Evolutionary conservation across 345 rosid species (phyloP).

Genomic region (Boechera stricta): DNA sequence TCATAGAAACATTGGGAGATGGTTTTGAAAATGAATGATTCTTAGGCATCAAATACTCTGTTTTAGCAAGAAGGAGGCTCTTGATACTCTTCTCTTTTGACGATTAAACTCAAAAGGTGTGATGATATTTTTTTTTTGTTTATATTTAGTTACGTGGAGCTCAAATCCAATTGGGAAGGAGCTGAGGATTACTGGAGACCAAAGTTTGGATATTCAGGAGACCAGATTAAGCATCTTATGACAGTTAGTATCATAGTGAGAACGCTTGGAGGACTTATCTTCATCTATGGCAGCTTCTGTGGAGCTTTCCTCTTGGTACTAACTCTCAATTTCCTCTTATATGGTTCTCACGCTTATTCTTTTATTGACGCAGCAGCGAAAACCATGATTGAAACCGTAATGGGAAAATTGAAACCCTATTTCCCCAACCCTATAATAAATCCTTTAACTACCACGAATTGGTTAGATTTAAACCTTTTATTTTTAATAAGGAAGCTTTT

Average conservation of each 20-base stretch:
- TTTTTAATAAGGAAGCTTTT: too few relatives aligned
- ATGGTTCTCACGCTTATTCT: not conserved
- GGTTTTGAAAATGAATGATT: not conserved
- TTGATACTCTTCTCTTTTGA: not conserved
- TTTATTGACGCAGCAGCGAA: too few relatives aligned
- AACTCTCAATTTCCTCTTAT: not conserved
- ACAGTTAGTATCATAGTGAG: slow-evolving; percentile 39
- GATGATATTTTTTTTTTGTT: not conserved
- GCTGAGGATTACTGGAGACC: slow-evolving; percentile 39
- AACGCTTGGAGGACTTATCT: slow-evolving; percentile 42
- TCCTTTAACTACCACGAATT: too few relatives aligned
- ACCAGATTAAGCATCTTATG: slow-evolving; percentile 42
- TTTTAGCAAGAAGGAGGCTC: not conserved
- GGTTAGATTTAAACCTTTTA: too few relatives aligned
- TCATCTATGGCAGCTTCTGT: slow-evolving; percentile 46
- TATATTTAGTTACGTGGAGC: slow-evolving; percentile 32
- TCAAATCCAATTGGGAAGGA: slow-evolving; percentile 39
- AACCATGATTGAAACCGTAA: too few relatives aligned
- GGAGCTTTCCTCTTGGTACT: slow-evolving; percentile 47
- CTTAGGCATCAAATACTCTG: not conserved
- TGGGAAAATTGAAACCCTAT: too few relatives aligned
- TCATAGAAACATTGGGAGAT: slow-evolving; percentile 9
- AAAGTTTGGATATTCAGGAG: slow-evolving; percentile 42
- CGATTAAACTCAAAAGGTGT: not conserved
- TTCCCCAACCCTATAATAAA: too few relatives aligned